phyloP scores from a whole-genome alignment of 305 asterid species.

The Solanum aculeatissimum region DNA sequence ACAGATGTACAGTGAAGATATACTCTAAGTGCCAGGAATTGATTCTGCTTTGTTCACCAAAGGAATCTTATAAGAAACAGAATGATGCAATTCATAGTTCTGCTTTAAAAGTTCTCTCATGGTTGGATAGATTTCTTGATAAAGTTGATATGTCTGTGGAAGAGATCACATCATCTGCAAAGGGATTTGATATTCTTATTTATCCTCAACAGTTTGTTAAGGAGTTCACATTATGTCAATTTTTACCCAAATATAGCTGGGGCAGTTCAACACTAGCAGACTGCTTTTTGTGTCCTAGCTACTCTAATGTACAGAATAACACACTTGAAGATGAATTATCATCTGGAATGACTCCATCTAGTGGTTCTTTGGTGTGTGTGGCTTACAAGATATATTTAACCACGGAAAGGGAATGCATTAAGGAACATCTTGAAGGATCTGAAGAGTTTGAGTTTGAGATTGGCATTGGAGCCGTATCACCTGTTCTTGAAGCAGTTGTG shows the following conservation, averaged over 20 bases:
- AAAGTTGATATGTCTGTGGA: constrained; percentile 32
- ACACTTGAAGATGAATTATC: constrained; percentile 11
- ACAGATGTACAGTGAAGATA: constrained; percentile 53
- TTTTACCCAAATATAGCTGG: constrained; percentile 30
- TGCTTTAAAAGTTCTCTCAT: constrained; percentile 60
- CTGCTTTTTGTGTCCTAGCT: neutral
- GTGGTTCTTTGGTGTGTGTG: constrained; percentile 62
- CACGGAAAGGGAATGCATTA: constrained; percentile 29
- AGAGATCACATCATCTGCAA: constrained; percentile 35
- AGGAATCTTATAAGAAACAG: constrained; percentile 56
- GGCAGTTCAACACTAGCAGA: constrained; percentile 5
- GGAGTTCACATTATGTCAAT: constrained; percentile 36
- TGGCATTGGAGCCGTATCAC: constrained; percentile 61
- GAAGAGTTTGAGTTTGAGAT: constrained; percentile 89
- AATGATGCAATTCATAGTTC: constrained; percentile 58
- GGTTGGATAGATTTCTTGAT: constrained; percentile 51
- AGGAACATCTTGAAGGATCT: constrained; percentile 68
- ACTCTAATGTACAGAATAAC: constrained; percentile 6
- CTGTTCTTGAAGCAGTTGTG: constrained; percentile 60
- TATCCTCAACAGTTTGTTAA: constrained; percentile 29
- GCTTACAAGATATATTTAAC: constrained; percentile 52
- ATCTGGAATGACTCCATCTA: constrained; percentile 42
- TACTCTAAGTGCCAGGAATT: constrained; percentile 49
- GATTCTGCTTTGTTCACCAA: constrained; percentile 57
- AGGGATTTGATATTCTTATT: constrained; percentile 42